Base-by-base conservation (phyloP, 495 filamentous ascomycete genomes). In the Aspergillus campestris region DNA sequence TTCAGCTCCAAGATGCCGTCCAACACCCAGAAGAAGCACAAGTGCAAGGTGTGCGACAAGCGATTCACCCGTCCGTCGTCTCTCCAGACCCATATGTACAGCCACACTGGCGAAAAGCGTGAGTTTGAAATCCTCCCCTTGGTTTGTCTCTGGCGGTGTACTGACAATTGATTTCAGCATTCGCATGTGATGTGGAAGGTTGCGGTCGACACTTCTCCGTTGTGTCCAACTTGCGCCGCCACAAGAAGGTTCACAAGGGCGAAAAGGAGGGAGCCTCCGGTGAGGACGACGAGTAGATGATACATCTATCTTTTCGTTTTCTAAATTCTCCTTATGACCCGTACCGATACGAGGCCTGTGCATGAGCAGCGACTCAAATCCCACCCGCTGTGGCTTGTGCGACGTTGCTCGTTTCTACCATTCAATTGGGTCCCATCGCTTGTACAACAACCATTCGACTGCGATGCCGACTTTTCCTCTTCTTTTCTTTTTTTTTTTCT, bases 41-140 rank as follows among this genome's bases (percentile, higher is more conserved):
- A 95, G 69, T 98, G 92, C 77, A 97, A 96, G 74, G 87, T 98
- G 40, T 98, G 92, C 73, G 92, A 97, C 69, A 98, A 98, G 79
- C 81, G 92, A 7, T 98, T 98, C 64, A 97, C 92, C 8, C 80
- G 92, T 33, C 92, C 92, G 1, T 96, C 91, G 59, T 98, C 92
- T 6, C 65, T 98, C 30, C 94, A 96, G 56, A 98, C 92, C 18
- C 92, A 98, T 59, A 97, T 96, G 82, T 98, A 98, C 68, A 95
- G 89, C 62, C 92, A 98, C 64, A 98, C 92, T 40, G 92, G 92
- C 57, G 94, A 98, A 66, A 98, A 98, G 69, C 92, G 90, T 96
- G 78, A 83, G 90, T 82, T 48, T 24, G 24, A 44, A 5, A 18
- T 33, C 35, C n/a, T 40, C 8, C 40, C 31, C 33, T 13, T 38